Evolutionary conservation across 805 yeast species (phyloP).

Genomic region (Wickerhamiella azymoides): DNA sequence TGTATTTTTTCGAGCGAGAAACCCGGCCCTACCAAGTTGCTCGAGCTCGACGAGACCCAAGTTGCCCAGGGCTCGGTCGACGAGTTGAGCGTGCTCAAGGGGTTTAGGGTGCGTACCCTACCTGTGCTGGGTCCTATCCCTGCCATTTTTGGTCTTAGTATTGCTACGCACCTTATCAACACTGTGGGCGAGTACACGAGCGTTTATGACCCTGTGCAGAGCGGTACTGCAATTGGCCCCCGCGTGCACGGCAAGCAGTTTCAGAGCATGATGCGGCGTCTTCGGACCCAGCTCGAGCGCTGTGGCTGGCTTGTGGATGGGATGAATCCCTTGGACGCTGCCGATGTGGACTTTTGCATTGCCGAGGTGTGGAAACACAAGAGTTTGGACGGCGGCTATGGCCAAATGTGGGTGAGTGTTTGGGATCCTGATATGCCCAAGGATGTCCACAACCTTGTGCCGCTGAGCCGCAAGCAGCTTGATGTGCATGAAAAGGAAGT

Average conservation of each 20-base stretch:
- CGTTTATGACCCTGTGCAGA: slow-evolving; percentile 28
- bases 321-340: slow-evolving; percentile 47
- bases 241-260: slow-evolving; percentile 75
- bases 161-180: slow-evolving; percentile 74
- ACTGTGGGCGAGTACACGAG: slow-evolving; percentile 68
- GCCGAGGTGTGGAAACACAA: slow-evolving; percentile 92
- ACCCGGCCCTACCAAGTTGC: slow-evolving; percentile 84
- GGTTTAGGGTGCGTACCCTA: slow-evolving; percentile 83
- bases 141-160: slow-evolving; percentile 83
- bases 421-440: slow-evolving; percentile 66
- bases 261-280: slow-evolving; percentile 66
- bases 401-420: slow-evolving; percentile 63
- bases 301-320: slow-evolving; percentile 52
- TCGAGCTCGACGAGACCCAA: slow-evolving; percentile 77
- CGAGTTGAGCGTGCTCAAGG: slow-evolving; percentile 72
- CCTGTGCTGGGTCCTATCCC: slow-evolving; percentile 98
- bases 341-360: slow-evolving; percentile 66
- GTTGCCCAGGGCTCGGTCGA: slow-evolving; percentile 69
- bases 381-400: slow-evolving; percentile 73
- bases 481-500: slow-evolving; percentile 63
- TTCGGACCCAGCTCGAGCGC: slow-evolving; percentile 79
- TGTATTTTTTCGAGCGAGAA: slow-evolving; percentile 90
- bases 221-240: slow-evolving; percentile 73
- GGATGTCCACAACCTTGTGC: slow-evolving; percentile 63
- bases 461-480: slow-evolving; percentile 83